A percentile compares a stretch with the other conserved stretches of the same genome.
phyloP scores from a whole-genome alignment of 2,329 filamentous ascomycete genomes.

The Aspergillus brasiliensis region DNA sequence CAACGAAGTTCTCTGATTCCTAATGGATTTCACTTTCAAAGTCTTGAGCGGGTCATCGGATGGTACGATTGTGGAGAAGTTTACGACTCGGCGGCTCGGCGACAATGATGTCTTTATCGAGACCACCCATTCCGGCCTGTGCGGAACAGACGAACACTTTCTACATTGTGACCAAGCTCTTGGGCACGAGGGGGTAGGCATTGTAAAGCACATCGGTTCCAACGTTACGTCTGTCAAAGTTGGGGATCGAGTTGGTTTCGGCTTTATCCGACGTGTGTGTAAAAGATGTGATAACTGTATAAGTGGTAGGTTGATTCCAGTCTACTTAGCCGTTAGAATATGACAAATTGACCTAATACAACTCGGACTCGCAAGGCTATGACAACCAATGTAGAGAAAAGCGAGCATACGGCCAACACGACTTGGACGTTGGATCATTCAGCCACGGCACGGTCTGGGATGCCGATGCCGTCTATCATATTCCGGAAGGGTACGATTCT shows the following conservation, averaged over 20 bases:
- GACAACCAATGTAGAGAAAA: conserved; percentile 27
- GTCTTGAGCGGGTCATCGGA: no score
- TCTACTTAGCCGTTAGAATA: neutral
- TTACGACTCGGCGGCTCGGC: neutral
- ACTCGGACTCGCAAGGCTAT: neutral
- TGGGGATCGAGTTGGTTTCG: conserved; percentile 37
- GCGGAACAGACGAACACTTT: conserved; percentile 26
- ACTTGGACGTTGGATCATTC: conserved; percentile 35
- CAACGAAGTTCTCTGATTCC: no score
- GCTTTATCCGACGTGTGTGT: conserved; percentile 31
- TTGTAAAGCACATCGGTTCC: conserved; percentile 51
- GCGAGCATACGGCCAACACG: conserved; percentile 26
- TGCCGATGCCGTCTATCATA: conserved; percentile 23
- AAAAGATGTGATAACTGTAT: conserved; percentile 34
- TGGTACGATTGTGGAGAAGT: no score
- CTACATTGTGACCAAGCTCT: conserved; percentile 32
- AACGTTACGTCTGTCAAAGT: conserved; percentile 49
- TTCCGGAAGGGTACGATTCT: conserved; percentile 26
- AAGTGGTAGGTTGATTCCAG: conserved; percentile 11
- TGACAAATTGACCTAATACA: neutral
- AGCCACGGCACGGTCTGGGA: conserved; percentile 32
- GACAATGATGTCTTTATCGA: conserved; percentile 20
- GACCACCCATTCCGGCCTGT: conserved; percentile 25
- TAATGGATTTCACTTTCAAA: no score
- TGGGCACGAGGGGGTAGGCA: conserved; percentile 57